phyloP scores from a whole-genome alignment of 2,329 filamentous ascomycete species.

The Pseudocercospora musae region DNA sequence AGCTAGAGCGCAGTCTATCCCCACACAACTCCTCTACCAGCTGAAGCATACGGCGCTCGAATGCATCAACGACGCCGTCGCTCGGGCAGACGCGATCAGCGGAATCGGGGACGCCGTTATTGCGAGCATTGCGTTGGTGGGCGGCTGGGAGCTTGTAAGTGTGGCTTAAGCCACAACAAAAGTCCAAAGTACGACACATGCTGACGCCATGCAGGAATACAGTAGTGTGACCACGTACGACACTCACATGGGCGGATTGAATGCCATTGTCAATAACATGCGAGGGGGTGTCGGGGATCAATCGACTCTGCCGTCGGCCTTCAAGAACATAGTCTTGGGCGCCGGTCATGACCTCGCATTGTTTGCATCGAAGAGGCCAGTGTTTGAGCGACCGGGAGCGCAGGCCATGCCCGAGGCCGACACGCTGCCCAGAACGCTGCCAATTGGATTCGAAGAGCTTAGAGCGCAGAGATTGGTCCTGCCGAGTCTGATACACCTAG shows the following conservation, averaged over 20 bases:
- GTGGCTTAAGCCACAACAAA: conserved; percentile 4
- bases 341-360: conserved; percentile 20
- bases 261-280: conserved; percentile 19
- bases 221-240: conserved; percentile 19
- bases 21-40: conserved; percentile 15
- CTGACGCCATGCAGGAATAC: conserved; percentile 17
- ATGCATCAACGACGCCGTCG: conserved; percentile 19
- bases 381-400: conserved; percentile 10
- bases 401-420: neutral
- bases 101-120: conserved; percentile 18
- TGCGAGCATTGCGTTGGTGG: conserved; percentile 21
- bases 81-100: conserved; percentile 4
- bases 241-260: conserved; percentile 23
- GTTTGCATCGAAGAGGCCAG: conserved; percentile 16
- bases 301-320: conserved; percentile 11
- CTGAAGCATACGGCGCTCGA: conserved; percentile 21
- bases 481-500: conserved; percentile 15
- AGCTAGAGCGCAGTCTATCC: conserved; percentile 13
- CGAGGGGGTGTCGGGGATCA: conserved; percentile 18
- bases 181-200: conserved; percentile 2
- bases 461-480: conserved; percentile 13
- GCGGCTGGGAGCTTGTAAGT: conserved; percentile 23
- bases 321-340: conserved; percentile 14
- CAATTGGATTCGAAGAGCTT: conserved; percentile 9
- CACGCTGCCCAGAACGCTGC: conserved; percentile 10